Percentiles rank a stretch among this genome's conserved stretches.
Evolutionary conservation across 2,329 filamentous ascomycete genomes (phyloP).

Genomic region (Colletotrichum euphorbiae): DNA sequence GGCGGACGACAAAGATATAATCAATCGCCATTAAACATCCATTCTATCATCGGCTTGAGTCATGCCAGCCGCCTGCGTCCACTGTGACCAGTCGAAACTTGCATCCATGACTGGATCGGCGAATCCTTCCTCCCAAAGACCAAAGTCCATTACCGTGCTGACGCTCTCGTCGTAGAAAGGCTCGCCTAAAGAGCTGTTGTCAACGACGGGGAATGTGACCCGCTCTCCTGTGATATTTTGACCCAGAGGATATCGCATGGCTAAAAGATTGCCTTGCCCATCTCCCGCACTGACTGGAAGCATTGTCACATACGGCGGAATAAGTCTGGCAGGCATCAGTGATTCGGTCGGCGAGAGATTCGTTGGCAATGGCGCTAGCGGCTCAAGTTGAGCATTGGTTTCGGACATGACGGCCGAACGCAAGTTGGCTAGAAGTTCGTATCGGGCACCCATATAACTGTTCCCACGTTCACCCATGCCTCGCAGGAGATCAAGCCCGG

Average conservation of each 20-base stretch:
- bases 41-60: conserved; percentile 35
- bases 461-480: conserved; percentile 66
- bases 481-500: conserved; percentile 58
- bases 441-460: conserved; percentile 56
- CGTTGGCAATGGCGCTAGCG: conserved; percentile 5
- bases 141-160: conserved; percentile 47
- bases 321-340: neutral
- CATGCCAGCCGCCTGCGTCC: conserved; percentile 40
- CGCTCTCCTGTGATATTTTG: conserved; percentile 4
- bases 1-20: neutral
- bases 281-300: neutral
- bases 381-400: conserved; percentile 6
- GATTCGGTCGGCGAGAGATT: conserved; percentile 29
- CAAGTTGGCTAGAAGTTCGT: conserved; percentile 48
- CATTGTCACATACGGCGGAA: neutral
- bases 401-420: conserved; percentile 44
- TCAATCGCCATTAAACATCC: conserved; percentile 24
- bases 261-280: neutral
- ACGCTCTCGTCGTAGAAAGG: conserved; percentile 46
- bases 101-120: conserved; percentile 50
- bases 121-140: conserved; percentile 54
- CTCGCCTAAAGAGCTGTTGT: conserved; percentile 46
- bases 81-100: conserved; percentile 48
- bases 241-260: conserved; percentile 1
- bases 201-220: conserved; percentile 46